A percentile compares a stretch with the other conserved stretches of the same genome.
Conservation (phyloP, 768 basidiomycete genomes). For the Psilocybe sp. region DNA sequence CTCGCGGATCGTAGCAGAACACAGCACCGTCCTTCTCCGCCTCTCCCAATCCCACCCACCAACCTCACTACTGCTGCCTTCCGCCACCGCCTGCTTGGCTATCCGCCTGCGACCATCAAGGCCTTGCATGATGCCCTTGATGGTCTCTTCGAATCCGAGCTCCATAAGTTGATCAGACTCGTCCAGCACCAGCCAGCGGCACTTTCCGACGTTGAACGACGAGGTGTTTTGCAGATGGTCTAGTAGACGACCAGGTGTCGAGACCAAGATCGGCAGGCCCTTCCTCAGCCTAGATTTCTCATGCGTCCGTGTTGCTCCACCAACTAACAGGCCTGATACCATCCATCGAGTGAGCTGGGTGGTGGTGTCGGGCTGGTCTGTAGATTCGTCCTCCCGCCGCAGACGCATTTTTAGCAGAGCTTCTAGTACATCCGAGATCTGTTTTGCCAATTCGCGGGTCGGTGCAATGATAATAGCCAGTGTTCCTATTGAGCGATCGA, state of each 20-base stretch:
- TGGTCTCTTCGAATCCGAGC: conserved; percentile 94
- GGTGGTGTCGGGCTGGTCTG: conserved; percentile 43
- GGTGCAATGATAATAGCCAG: conserved; percentile 93
- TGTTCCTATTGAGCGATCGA: conserved; percentile 93
- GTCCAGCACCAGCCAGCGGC: conserved; percentile 93
- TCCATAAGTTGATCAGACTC: conserved; percentile 99
- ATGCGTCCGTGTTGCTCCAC: conserved; percentile 91
- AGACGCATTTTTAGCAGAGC: conserved; percentile 73
- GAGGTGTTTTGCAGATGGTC: conserved; percentile 97
- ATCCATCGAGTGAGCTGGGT: conserved; percentile 80
- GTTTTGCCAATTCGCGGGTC: conserved; percentile 93
- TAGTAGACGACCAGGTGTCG: conserved; percentile 91
- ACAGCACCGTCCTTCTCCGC: conserved; percentile 81
- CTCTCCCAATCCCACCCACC: conserved; percentile 85
- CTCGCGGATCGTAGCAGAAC: conserved; percentile 95
- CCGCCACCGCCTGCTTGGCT: conserved; percentile 63
- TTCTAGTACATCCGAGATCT: conserved; percentile 95
- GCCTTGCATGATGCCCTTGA: conserved; percentile 83
- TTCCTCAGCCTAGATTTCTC: conserved; percentile 95
- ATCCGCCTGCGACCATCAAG: conserved; percentile 81
- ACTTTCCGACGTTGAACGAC: conserved; percentile 89
- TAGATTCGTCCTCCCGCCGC: conserved; percentile 51
- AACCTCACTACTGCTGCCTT: conserved; percentile 68
- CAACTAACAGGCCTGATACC: conserved; percentile 88
- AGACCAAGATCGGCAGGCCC: conserved; percentile 91